Conservation (phyloP, 2,329 filamentous ascomycete genomes). For the Fusarium liriodendri region DNA sequence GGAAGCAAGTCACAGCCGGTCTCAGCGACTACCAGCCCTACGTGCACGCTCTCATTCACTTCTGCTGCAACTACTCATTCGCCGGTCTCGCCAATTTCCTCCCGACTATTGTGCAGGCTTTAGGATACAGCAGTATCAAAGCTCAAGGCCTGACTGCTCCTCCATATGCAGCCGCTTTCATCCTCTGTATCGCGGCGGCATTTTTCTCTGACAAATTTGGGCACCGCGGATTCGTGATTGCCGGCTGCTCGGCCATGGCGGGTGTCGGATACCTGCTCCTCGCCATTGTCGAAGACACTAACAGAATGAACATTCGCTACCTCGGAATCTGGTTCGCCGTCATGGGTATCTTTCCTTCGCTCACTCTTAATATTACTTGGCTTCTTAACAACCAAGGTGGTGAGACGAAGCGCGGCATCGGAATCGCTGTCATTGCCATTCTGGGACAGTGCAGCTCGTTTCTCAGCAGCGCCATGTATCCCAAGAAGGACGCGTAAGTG, state of each 20-base stretch:
- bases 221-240: conserved; percentile 19
- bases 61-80: conserved; percentile 38
- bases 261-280: conserved; percentile 10
- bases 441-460: conserved; percentile 32
- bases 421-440: conserved; percentile 5
- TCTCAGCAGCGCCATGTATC: conserved; percentile 27
- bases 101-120: conserved; percentile 14
- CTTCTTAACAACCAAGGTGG: conserved; percentile 29
- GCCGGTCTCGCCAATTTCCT: conserved; percentile 32
- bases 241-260: background rate
- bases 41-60: conserved; percentile 31
- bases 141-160: conserved; percentile 26
- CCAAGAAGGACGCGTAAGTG: conserved; percentile 26
- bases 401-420: conserved; percentile 19
- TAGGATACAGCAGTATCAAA: conserved; percentile 17
- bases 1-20: conserved; percentile 21
- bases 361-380: conserved; percentile 28
- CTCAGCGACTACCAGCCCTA: conserved; percentile 29
- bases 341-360: conserved; percentile 14
- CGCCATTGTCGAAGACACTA: background rate
- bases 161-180: conserved; percentile 11
- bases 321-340: conserved; percentile 27
- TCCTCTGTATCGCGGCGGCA: conserved; percentile 11
- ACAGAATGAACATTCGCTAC: background rate
- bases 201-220: conserved; percentile 27